Evolutionary conservation across 1,284 basidiomycete species (phyloP).

Genomic region (Hortiboletus rubellus): DNA sequence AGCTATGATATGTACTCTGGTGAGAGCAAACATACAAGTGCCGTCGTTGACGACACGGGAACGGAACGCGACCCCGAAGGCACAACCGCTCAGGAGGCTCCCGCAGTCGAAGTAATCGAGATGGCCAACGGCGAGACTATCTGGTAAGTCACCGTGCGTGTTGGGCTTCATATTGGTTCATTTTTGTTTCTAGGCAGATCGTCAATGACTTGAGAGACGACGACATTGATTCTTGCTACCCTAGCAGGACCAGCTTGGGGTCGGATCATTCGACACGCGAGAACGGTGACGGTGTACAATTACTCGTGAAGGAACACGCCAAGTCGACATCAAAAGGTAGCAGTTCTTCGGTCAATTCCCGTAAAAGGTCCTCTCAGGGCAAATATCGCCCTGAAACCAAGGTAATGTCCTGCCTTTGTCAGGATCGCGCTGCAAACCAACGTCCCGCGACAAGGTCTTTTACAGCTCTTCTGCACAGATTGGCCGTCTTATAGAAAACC

Average conservation of each 20-base stretch:
- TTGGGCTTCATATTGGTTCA: conserved; percentile 8
- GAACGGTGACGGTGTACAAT: conserved; percentile 55
- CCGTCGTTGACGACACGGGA: conserved; percentile 27
- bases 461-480: conserved; percentile 76
- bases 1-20: conserved; percentile 81
- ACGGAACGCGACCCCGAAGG: conserved; percentile 24
- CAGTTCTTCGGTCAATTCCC: conserved; percentile 55
- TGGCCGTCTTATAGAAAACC: conserved; percentile 74
- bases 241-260: conserved; percentile 64
- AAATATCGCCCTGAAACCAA: conserved; percentile 75
- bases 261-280: conserved; percentile 70
- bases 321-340: conserved; percentile 67
- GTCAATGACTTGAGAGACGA: conserved; percentile 79
- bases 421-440: conserved; percentile 15
- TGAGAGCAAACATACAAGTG: conserved; percentile 44
- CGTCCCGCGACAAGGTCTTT: conserved; percentile 56
- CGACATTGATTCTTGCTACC: conserved; percentile 67
- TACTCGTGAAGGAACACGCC: conserved; percentile 72
- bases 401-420: conserved; percentile 44
- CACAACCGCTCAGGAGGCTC: conserved; percentile 47
- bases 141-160: conserved; percentile 51
- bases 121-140: conserved; percentile 81
- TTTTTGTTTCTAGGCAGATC: conserved; percentile 59
- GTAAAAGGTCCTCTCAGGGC: conserved; percentile 53
- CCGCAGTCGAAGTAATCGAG: conserved; percentile 75